phyloP scores from a whole-genome alignment of 2,329 filamentous ascomycete genomes.

The Neopestalotiopsis sp. region DNA sequence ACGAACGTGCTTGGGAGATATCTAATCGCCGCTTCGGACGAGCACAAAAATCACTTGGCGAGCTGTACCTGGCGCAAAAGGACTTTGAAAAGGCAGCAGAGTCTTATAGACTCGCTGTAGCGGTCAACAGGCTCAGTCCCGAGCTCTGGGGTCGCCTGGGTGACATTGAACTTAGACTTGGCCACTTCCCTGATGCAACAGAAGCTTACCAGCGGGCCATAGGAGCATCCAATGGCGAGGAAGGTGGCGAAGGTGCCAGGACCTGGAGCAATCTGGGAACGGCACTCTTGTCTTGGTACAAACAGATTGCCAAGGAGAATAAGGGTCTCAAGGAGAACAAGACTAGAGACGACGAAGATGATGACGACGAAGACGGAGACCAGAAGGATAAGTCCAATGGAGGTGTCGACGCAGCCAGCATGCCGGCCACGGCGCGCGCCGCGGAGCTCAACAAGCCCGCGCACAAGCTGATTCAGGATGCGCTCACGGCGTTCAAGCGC shows the following conservation, averaged over 20 bases:
- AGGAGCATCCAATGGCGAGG: conserved; percentile 58
- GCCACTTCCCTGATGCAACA: conserved; percentile 77
- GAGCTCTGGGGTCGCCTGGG: conserved; percentile 90
- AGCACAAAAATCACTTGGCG: conserved; percentile 85
- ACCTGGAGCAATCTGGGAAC: conserved; percentile 95
- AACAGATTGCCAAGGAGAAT: conserved; percentile 52
- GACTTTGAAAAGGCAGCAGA: conserved; percentile 73
- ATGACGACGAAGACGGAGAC: conserved; percentile 35
- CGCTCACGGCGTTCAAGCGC: conserved; percentile 84
- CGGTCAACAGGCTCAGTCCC: conserved; percentile 80
- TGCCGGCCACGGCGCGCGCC: conserved; percentile 39
- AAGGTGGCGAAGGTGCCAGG: conserved; percentile 87
- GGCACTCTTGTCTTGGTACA: conserved; percentile 75
- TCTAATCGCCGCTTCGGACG: conserved; percentile 82
- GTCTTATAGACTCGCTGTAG: conserved; percentile 79
- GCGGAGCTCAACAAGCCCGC: conserved; percentile 53
- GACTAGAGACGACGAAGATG: conserved; percentile 26
- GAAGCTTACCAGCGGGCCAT: conserved; percentile 86
- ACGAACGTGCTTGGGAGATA: conserved; percentile 86
- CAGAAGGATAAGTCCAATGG: conserved; percentile 14
- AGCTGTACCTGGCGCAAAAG: conserved; percentile 72
- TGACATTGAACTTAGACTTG: conserved; percentile 82
- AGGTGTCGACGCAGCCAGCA: conserved; percentile 22
- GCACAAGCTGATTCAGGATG: conserved; percentile 68
- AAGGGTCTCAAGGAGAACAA: conserved; percentile 27